phyloP scores from a whole-genome alignment of 805 yeast genomes.

The Candida taoyuanica region DNA sequence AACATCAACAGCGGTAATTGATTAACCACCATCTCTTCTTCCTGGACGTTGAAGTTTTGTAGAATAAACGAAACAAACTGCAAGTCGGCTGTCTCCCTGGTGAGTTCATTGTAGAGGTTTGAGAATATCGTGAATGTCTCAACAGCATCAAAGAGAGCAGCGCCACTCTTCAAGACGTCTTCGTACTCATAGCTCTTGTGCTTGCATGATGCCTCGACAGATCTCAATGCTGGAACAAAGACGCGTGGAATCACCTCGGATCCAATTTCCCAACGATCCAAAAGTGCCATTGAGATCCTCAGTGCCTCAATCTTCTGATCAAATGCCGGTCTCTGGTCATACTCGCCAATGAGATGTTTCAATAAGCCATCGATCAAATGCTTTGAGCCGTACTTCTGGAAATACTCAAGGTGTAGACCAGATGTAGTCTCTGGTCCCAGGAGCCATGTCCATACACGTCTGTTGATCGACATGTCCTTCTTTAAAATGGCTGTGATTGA shows the following conservation, averaged over 20 bases:
- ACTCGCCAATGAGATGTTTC: slow-evolving; percentile 36
- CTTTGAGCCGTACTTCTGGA: slow-evolving; percentile 50
- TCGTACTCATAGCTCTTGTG: slow-evolving; percentile 27
- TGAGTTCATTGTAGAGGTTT: slow-evolving; percentile 43
- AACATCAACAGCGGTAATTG: slow-evolving; percentile 74
- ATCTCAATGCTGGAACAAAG: slow-evolving; percentile 57
- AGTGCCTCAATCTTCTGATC: slow-evolving; percentile 46
- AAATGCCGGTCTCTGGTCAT: slow-evolving; percentile 20
- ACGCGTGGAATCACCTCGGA: slow-evolving; percentile 64
- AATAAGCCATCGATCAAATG: slow-evolving; percentile 50
- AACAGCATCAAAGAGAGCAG: slow-evolving; percentile 76
- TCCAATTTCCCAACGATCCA: slow-evolving; percentile 96
- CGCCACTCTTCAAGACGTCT: slow-evolving; percentile 54
- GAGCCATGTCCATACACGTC: slow-evolving; percentile 92
- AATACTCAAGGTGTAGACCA: slow-evolving; percentile 37
- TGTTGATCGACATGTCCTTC: slow-evolving; percentile 89
- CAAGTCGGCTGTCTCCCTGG: slow-evolving; percentile 30
- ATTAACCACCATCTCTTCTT: slow-evolving; percentile 76
- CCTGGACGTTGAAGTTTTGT: slow-evolving; percentile 65
- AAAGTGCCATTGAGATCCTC: slow-evolving; percentile 62
- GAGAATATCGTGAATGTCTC: slow-evolving; percentile 81
- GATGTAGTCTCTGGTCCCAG: slow-evolving; percentile 62
- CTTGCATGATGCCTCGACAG: slow-evolving; percentile 35
- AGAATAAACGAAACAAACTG: slow-evolving; percentile 56
- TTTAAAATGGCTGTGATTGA: slow-evolving; percentile 67